Base-by-base conservation (phyloP, 2,329 filamentous ascomycete genomes). In the Aspergillus vadensis region DNA sequence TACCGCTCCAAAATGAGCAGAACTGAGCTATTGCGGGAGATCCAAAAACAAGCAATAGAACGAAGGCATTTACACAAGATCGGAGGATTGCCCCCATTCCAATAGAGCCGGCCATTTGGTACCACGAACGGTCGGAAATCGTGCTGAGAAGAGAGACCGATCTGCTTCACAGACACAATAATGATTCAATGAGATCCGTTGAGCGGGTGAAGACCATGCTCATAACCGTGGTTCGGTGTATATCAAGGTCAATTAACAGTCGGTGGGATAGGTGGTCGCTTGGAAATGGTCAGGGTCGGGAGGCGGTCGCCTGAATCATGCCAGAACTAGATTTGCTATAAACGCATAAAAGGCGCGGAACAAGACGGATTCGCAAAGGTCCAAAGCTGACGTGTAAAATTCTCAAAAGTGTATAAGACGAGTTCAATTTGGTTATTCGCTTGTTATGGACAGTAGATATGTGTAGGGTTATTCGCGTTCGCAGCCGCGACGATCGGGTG, bases 1-100 rank as follows among this genome's bases (percentile, higher is more conserved):
- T 70, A 12, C 55, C 65, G 55, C 75, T 70, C 67, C 69, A 72
- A 53, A 77, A 77, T 4, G 69, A 70, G 56, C 75, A 77, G 44
- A 74, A 65, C 51, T 75, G 71, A 44, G 74, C 72, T 5, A 65
- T 59, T 43, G 58, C 60, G 23, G 63, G 57, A 19, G 64, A 70
- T 4, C 69, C 52, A 4, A 70, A 36, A 19, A 58, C 58, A n/a
- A 65, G 53, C n/a, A 70, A 21, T 6, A 69, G n/a, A n/a, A 68
- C 8, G 23, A 71, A 32, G 27, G 70, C 36, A 4, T 69, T 21
- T 50, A 62, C 59, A 41, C 41, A 64, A 43, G 67, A 61, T 60
- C 60, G 64, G 58, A 51, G 43, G 10, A 63, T 38, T 39, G 57
- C 62, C 57, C 65, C 62, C 43, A 55, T 25, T 39, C 58, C 51